phyloP scores from a whole-genome alignment of 176 grass and related monocot genomes.

The Pontederia paniculata region DNA sequence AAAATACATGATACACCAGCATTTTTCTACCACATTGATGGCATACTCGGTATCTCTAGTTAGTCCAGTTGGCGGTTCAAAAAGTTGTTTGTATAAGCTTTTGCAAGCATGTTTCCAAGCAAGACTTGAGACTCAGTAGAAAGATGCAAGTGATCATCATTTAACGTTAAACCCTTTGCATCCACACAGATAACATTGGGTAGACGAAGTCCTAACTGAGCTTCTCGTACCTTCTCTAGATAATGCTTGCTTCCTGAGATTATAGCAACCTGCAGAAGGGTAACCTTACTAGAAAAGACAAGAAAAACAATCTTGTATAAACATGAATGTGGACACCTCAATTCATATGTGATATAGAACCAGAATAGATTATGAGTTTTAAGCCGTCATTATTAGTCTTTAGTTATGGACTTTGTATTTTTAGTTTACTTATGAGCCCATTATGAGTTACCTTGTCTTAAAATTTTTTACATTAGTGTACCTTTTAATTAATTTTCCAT shows the following conservation, averaged over 20 bases:
- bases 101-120: conserved; percentile 70
- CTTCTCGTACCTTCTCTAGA: conserved; percentile 61
- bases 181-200: conserved; percentile 78
- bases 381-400: too few species aligned
- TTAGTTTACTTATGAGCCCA: too few species aligned
- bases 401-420: too few species aligned
- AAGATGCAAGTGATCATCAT: conserved; percentile 69
- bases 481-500: too few species aligned
- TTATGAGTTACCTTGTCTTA: too few species aligned
- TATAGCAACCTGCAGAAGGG: conserved; percentile 55
- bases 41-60: too few species aligned
- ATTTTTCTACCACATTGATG: too few species aligned
- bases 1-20: too few species aligned
- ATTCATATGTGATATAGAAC: too few species aligned
- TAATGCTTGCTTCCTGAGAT: conserved; percentile 57
- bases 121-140: conserved; percentile 61
- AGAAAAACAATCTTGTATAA: not conserved
- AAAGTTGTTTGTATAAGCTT: conserved; percentile 47
- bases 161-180: conserved; percentile 53
- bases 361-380: too few species aligned
- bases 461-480: too few species aligned
- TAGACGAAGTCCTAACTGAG: conserved; percentile 48
- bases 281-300: not conserved
- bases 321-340: too few species aligned
- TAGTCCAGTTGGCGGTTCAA: not conserved